Evolutionary conservation across 805 yeast species (phyloP), one percentile per base, ranked within the genome.

Genomic region (Lipomyces sp.): DNA sequence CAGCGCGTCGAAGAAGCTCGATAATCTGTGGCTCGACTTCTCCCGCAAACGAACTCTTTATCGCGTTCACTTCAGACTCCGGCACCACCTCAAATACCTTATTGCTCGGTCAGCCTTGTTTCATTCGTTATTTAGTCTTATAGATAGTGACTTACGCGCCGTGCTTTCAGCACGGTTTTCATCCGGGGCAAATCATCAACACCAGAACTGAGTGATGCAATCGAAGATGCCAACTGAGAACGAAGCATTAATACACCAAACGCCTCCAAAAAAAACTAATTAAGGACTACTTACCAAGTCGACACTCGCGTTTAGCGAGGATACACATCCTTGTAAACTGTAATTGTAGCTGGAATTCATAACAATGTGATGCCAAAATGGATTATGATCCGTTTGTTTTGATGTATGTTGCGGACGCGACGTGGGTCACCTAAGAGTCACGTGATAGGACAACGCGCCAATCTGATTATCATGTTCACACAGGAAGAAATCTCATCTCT

Each of bases 21-120:
- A 63, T 53, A 24, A 75, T 68, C 63, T 71, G 76, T 3, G 77
- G 77, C 57, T 72, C 76, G n/a, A 74, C 70, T 57, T 73, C 75
- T 7, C 63, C 64, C 7, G 73, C 73, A 1, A 75, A 60, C 10
- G 75, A 71, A 8, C 64, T 29, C 55, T 69, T 70, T 24, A 75
- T 66, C 8, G 66, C 60, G 30, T 51, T 60, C 15, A 75, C 72
- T n/a, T 73, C 76, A 1, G 70, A 62, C 57, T 72, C 75, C 2
- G 77, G 69, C 8, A 73, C 76, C 6, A 75, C 70, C 10, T 73
- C 77, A 61, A 74, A 75, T 13, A 75, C 76, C 67, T 37, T 37
- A 37, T 11, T 4, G 8, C 37, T 24, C 2, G 35, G n/a, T 8
- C 8, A 8, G 13, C 18, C 24, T 24, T 24, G n/a, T 0, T 13